phyloP scores from a whole-genome alignment of 2,329 filamentous ascomycete genomes.

The Talaromyces sp. region DNA sequence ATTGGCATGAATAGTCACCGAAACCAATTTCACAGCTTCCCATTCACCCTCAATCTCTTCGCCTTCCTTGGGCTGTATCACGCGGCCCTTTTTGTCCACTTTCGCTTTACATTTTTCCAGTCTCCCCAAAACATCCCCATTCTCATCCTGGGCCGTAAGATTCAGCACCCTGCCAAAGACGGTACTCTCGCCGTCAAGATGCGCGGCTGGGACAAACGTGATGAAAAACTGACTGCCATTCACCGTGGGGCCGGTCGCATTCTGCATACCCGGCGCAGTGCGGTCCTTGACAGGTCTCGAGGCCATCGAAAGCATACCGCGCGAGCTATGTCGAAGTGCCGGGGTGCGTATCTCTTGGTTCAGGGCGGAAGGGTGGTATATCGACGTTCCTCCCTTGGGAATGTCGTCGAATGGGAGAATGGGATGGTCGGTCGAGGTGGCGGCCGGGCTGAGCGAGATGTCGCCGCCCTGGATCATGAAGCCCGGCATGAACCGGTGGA shows the following conservation, averaged over 20 bases:
- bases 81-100: conserved; percentile 58
- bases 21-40: conserved; percentile 50
- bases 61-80: conserved; percentile 39
- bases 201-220: conserved; percentile 54
- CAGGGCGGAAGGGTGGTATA: conserved; percentile 46
- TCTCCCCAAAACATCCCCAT: conserved; percentile 39
- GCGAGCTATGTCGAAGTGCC: conserved; percentile 50
- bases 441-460: conserved; percentile 40
- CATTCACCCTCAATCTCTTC: conserved; percentile 29
- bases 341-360: conserved; percentile 59
- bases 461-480: conserved; percentile 62
- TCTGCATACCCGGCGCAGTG: conserved; percentile 42
- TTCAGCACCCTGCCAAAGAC: conserved; percentile 58
- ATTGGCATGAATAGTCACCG: conserved; percentile 58
- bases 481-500: conserved; percentile 57
- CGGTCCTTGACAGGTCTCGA: conserved; percentile 43
- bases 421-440: conserved; percentile 35
- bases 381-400: conserved; percentile 52
- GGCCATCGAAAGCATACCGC: conserved; percentile 55
- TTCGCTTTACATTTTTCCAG: conserved; percentile 55
- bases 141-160: conserved; percentile 37
- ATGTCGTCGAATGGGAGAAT: conserved; percentile 40
- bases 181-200: conserved; percentile 62
- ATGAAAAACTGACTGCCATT: conserved; percentile 62
- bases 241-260: conserved; percentile 30